Evolutionary conservation across 305 asterid species (phyloP), one percentile per base, ranked within the genome.

Genomic region (Fraxinus latifolia): DNA sequence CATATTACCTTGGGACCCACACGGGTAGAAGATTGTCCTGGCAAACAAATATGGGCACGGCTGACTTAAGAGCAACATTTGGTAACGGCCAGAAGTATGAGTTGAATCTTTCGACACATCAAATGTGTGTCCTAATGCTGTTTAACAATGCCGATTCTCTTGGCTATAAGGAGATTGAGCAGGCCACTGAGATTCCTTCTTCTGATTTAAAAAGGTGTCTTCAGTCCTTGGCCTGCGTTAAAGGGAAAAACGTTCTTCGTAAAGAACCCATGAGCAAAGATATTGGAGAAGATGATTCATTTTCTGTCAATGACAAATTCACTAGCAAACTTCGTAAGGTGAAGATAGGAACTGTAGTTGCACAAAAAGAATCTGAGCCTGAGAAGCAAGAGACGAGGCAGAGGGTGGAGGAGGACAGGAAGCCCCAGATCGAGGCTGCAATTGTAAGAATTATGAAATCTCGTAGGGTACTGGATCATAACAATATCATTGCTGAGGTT

Each of bases 181-280:
- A 89, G 80, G 89, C 91, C 74, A 87, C 90, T 12, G 90, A 80
- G 78, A 90, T 89, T 39, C 90, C 91, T 0, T 50, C 91, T 11
- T 11, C 87, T 19, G 92, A 90, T 79, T 77, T 90, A 36, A 90
- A 90, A 58, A 79, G 90, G 34, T 90, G 91, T 17, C 55, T 90
- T 36, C 93, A 90, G 83, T 90, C 93, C 17, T 79, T 90, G 7
- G 92, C 93, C 37, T 86, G 90, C n/a, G 92, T 87, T 14, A 87
- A 87, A 71, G 93, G 91, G 42, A 87, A 87, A 75, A 86, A 87
- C 4, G 90, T 90, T 55, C 85, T 90, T 2, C 71, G 86, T 2
- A 90, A 90, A 82, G 93, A 89, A 17, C 93, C 93, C 44, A 89
- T 89, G 93, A 86, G 92, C 83, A 90, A 89, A 73, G 93, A 90